These are phyloP conservation scores for Macrolepiota dolichaula DNA, from an alignment of 768 basidiomycete species.

Conservation along the genomic window DNA sequence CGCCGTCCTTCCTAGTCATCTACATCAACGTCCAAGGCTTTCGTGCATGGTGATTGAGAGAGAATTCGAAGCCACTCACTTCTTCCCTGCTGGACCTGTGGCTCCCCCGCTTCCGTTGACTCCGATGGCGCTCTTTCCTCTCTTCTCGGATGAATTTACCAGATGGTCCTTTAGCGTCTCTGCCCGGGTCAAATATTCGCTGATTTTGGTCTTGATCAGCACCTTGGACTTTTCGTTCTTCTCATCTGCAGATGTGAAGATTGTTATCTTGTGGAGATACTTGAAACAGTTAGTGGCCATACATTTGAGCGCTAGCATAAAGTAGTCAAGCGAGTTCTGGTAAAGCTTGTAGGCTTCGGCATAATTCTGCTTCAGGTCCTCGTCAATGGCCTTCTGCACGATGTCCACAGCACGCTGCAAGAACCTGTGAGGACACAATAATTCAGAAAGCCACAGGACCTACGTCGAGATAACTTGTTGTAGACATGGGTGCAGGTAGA, in stretches of 20 bases:
- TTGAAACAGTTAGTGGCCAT: slow-evolving; percentile 20
- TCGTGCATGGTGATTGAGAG: not conserved
- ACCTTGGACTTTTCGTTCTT: slow-evolving; percentile 92
- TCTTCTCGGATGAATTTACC: slow-evolving; percentile 58
- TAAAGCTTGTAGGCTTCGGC: slow-evolving; percentile 92
- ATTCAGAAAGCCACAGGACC: slow-evolving; percentile 14
- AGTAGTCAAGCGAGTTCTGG: slow-evolving; percentile 95
- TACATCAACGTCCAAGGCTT: slow-evolving; percentile 2
- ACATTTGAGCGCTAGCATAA: slow-evolving; percentile 97
- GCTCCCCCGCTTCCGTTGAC: slow-evolving; percentile 43
- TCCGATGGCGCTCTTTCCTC: slow-evolving; percentile 44
- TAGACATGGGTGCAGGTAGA: slow-evolving; percentile 32
- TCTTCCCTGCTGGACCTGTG: slow-evolving; percentile 40
- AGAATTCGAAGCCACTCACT: slow-evolving; percentile 27
- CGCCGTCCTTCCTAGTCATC: slow-evolving; percentile 35
- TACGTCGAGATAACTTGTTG: slow-evolving; percentile 46
- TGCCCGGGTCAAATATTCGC: slow-evolving; percentile 87
- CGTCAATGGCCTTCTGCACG: slow-evolving; percentile 89
- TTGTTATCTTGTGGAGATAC: not conserved
- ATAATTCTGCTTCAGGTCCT: slow-evolving; percentile 92
- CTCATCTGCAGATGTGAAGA: slow-evolving; percentile 24
- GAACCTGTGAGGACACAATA: not conserved
- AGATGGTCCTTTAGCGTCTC: slow-evolving; percentile 90
- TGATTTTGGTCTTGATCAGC: slow-evolving; percentile 84
- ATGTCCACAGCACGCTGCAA: slow-evolving; percentile 73